A percentile compares a stretch with the other conserved stretches of the same genome.
Evolutionary conservation across 139 green algal species (phyloP).

Genomic region (Bryopsis sp.): DNA sequence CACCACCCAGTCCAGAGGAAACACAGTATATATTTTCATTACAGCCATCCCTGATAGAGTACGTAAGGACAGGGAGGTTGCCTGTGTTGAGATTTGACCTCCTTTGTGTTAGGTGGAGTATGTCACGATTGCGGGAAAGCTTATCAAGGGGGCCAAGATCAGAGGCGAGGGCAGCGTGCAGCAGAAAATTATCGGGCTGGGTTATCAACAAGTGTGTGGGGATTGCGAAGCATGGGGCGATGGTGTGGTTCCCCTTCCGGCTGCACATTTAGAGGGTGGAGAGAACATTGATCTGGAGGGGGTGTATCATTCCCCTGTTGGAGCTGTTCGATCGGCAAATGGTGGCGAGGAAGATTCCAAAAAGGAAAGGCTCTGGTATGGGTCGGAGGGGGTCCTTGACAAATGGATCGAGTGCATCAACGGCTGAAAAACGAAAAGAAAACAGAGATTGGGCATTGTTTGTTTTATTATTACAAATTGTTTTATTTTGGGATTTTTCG

Average conservation of each 20-base stretch:
- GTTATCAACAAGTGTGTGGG: constrained; percentile 83
- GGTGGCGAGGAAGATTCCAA: constrained; percentile 20
- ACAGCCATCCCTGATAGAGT: no score
- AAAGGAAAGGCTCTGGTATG: constrained; percentile 44
- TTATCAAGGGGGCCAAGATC: constrained; percentile 49
- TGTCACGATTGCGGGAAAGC: constrained; percentile 70
- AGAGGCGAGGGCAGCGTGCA: constrained; percentile 23
- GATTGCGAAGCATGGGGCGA: constrained; percentile 60
- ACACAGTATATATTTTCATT: no score
- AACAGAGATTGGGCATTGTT: no score
- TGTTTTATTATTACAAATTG: no score
- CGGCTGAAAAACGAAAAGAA: no score
- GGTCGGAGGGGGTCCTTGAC: constrained; percentile 16
- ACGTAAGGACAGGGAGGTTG: no score
- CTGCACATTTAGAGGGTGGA: constrained; percentile 53
- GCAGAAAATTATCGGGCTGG: constrained; percentile 53
- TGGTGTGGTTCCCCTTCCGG: constrained; percentile 61
- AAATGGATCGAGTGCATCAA: background rate
- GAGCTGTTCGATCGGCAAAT: constrained; percentile 39
- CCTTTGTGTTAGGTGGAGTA: constrained; percentile 55
- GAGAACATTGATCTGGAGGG: constrained; percentile 52
- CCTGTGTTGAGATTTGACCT: background rate
- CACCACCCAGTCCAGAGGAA: no score
- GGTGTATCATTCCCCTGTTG: constrained; percentile 63
- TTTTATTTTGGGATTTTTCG: no score